Evolutionary conservation across 2,329 filamentous ascomycete species (phyloP).

Genomic region (Neoascochyta sp.): DNA sequence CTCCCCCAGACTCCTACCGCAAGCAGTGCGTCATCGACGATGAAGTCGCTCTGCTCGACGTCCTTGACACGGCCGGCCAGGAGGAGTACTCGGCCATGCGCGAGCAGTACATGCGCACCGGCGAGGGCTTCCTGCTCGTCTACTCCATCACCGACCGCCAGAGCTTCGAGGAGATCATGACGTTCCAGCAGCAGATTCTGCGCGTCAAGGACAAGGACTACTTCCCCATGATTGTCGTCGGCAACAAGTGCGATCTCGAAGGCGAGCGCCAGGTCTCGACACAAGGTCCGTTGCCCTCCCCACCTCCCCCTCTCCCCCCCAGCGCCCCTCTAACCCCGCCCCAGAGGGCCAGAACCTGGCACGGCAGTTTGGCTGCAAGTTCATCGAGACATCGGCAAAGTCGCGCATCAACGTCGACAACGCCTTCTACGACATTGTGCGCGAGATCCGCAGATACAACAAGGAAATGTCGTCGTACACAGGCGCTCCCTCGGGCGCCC

Average conservation of each 20-base stretch:
- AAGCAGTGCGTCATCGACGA: constrained; percentile 99
- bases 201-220: constrained; percentile 99
- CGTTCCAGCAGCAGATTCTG: constrained; percentile 97
- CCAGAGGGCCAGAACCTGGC: constrained; percentile 87
- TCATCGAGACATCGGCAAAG: constrained; percentile 98
- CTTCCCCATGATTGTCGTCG: constrained; percentile 98
- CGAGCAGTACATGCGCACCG: constrained; percentile 99
- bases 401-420: constrained; percentile 97
- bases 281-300: constrained; percentile 64
- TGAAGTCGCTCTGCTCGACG: constrained; percentile 94
- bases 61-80: constrained; percentile 95
- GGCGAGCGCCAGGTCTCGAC: constrained; percentile 84
- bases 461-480: constrained; percentile 92
- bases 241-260: constrained; percentile 99
- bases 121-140: constrained; percentile 94
- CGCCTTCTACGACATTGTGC: constrained; percentile 96
- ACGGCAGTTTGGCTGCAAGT: constrained; percentile 88
- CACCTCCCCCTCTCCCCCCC: constrained; percentile 5
- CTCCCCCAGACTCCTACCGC: constrained; percentile 82
- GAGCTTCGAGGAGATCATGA: constrained; percentile 97
- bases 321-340: constrained; percentile 15
- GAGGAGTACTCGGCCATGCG: constrained; percentile 99
- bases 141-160: constrained; percentile 98
- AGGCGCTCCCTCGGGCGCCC: constrained; percentile 58
- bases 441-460: constrained; percentile 97